Evolutionary conservation across 208 protist species (phyloP), one percentile per base, ranked within the genome.

Genomic region (Phytomonas serpens): DNA sequence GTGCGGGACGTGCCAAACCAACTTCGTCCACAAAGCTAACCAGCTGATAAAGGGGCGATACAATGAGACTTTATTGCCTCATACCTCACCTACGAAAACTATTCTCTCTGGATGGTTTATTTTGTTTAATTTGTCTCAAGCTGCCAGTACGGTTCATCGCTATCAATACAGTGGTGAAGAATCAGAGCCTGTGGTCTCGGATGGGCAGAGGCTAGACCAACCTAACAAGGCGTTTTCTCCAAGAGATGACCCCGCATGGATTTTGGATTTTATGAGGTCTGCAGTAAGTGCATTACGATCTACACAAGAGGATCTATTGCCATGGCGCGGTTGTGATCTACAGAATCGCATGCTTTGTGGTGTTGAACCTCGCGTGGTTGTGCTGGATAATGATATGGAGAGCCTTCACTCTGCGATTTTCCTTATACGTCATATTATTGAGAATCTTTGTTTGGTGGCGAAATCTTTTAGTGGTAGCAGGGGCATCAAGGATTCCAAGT

Each of bases 301-400:
- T 42, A 69, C 74, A 71, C 32, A 69, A 31, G 74, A 86, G 33
- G 69, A 73, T 47, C 64, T 78, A 64, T 78, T 92, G 71, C 84
- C 85, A 42, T 92, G 87, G 84, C 79, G 80, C 47, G 79, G 81
- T 32, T 84, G 82, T 71, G 84, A 93, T 40, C 68, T 88, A 36
- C 75, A 14, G 75, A 61, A 19, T 74, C 77, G 75, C 76, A 79
- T 57, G 29, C 62, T 64, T 7, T 89, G 84, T 37, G 75, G 84
- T 42, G 65, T 78, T 16, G 69, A 73, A 34, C 75, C 77, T 7
- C 76, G 76, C 10, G 69, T 84, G 33, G 80, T 74, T 16, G 72
- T 82, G 61, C 69, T 89, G 29, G 66, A 65, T 33, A 67, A 77
- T 23, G 33, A 77, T 9, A 77, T 80, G 38, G 77, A 74, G 23